A percentile compares a stretch with the other conserved stretches of the same genome.
phyloP scores from a whole-genome alignment of 2,329 filamentous ascomycete species.

The Rutstroemia sp. region DNA sequence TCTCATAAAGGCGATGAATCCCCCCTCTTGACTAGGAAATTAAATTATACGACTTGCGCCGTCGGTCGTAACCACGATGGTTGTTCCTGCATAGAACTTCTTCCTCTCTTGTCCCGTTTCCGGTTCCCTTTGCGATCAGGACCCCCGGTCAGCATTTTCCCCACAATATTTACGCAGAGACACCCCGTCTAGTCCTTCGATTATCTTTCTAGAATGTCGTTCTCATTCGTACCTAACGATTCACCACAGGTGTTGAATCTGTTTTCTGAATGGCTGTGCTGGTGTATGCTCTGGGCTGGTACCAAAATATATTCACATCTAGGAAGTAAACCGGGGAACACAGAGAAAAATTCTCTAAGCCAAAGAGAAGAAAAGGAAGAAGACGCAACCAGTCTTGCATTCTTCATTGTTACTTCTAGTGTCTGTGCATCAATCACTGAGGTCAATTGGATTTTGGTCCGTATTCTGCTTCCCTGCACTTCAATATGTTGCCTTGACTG shows the following conservation, averaged over 20 bases:
- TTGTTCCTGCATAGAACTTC: not conserved
- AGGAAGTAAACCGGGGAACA: not conserved
- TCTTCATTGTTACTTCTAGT: conserved; percentile 4
- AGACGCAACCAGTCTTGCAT: conserved; percentile 4
- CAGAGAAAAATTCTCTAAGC: not conserved
- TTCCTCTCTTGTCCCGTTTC: not conserved
- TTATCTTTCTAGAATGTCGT: conserved; percentile 5
- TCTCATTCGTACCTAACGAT: not conserved
- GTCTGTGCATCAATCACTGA: conserved; percentile 6
- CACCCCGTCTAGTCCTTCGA: not conserved
- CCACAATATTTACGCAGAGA: not conserved
- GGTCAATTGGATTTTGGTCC: conserved; percentile 7
- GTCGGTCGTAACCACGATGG: not conserved
- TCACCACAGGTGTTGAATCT: not conserved
- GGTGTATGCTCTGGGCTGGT: conserved; percentile 7
- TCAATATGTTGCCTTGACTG: not conserved
- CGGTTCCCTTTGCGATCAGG: too few relatives aligned
- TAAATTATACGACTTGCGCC: not conserved
- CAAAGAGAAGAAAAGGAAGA: not conserved
- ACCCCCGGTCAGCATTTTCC: not conserved
- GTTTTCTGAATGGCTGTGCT: conserved; percentile 3
- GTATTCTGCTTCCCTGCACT: not conserved
- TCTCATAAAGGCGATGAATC: not conserved
- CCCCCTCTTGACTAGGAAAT: not conserved
- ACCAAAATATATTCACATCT: conserved; percentile 3